These are phyloP conservation scores for Quercus engelmannii DNA, from an alignment of 306 rosid species.

Conservation along the genomic window DNA sequence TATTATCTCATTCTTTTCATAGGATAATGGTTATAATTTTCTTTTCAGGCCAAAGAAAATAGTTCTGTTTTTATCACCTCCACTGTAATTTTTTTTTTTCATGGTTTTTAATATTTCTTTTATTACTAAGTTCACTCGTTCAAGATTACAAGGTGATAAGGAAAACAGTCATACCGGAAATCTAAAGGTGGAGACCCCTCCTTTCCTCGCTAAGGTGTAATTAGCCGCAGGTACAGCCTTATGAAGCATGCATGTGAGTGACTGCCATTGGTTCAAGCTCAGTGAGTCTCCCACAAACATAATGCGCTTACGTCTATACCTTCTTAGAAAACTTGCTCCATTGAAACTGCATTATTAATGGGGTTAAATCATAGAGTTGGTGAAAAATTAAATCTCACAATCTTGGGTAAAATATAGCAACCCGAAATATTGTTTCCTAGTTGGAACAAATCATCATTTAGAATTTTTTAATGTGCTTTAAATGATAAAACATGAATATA, in stretches of 20 bases:
- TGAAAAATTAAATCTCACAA: too few species aligned
- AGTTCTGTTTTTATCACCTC: not conserved
- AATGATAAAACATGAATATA: too few species aligned
- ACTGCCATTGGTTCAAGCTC: slow-evolving; percentile 29
- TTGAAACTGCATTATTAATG: not conserved
- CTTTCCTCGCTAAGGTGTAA: slow-evolving; percentile 20
- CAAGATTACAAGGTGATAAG: not conserved
- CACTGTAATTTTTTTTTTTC: not conserved
- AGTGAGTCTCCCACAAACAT: slow-evolving; percentile 25
- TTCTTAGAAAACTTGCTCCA: not conserved
- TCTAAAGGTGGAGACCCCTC: slow-evolving; percentile 34
- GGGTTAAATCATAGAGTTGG: too few species aligned
- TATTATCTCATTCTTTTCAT: too few species aligned
- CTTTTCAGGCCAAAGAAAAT: too few species aligned
- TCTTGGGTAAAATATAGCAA: too few species aligned
- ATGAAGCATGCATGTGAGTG: slow-evolving; percentile 48
- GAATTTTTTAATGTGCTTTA: too few species aligned
- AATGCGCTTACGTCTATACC: slow-evolving; percentile 9
- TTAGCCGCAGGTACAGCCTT: slow-evolving; percentile 27
- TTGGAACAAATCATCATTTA: too few species aligned
- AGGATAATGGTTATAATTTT: not conserved
- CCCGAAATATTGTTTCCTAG: too few species aligned
- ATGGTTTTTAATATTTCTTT: not conserved
- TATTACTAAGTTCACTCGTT: not conserved
- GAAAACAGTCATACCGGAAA: slow-evolving; percentile 29